Evolutionary conservation across 176 grass and related monocot species (phyloP).

Genomic region (Olyra latifolia): DNA sequence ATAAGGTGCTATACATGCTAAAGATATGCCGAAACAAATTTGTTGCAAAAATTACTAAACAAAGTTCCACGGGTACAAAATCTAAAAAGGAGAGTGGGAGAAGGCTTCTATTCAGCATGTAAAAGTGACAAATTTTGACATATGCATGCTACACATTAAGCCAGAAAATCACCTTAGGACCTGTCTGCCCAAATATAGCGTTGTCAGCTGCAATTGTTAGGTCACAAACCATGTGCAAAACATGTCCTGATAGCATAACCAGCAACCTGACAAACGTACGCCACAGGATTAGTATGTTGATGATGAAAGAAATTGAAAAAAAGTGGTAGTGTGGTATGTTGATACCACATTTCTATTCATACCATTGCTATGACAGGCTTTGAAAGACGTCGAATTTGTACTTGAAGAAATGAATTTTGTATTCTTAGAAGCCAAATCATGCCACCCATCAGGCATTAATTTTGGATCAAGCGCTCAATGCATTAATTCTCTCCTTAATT

Average conservation of each 20-base stretch:
- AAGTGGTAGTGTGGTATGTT: background rate
- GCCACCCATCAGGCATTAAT: too few species aligned
- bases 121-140: background rate
- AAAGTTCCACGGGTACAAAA: background rate
- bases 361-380: slow-evolving; percentile 95
- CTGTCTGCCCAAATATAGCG: too few species aligned
- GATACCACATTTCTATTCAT: too few species aligned
- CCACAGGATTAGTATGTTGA: background rate
- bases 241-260: too few species aligned
- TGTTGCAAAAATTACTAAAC: background rate
- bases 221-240: too few species aligned
- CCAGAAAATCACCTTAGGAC: slow-evolving; percentile 63
- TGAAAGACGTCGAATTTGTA: slow-evolving; percentile 85
- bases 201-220: too few species aligned
- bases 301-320: background rate
- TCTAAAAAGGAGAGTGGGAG: background rate
- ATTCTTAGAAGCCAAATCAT: background rate
- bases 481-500: too few species aligned
- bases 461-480: too few species aligned
- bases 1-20: too few species aligned
- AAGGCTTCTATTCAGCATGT: background rate
- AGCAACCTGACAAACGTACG: too few species aligned
- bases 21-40: background rate
- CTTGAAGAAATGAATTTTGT: slow-evolving; percentile 41
- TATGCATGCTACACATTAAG: background rate